Evolutionary conservation across 2,329 filamentous ascomycete species (phyloP).

Genomic region (Talaromyces rugulosus): DNA sequence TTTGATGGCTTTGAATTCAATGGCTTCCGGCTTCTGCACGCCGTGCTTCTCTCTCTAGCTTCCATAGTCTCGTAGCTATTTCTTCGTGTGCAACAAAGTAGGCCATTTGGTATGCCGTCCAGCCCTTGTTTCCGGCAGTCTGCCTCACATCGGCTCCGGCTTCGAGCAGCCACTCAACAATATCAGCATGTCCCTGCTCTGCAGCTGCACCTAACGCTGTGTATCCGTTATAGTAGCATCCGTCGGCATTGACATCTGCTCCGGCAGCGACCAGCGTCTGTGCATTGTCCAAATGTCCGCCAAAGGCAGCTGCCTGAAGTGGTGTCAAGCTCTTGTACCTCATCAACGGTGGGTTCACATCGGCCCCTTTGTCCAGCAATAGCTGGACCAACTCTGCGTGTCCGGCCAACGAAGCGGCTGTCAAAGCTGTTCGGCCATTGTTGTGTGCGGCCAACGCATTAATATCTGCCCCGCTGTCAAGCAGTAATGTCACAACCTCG

Average conservation of each 20-base stretch:
- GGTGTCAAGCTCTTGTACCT: slow-evolving; percentile 11
- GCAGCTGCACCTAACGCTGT: slow-evolving; percentile 15
- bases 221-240: slow-evolving; percentile 12
- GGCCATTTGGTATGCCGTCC: slow-evolving; percentile 11
- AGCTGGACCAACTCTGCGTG: slow-evolving; percentile 15
- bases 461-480: slow-evolving; percentile 18
- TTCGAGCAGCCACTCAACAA: slow-evolving; percentile 14
- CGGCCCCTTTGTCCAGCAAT: slow-evolving; percentile 17
- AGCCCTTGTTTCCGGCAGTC: slow-evolving; percentile 11
- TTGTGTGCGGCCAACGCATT: slow-evolving; percentile 12
- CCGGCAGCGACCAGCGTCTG: slow-evolving; percentile 11
- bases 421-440: slow-evolving; percentile 17
- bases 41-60: slow-evolving; percentile 2
- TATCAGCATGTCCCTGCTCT: slow-evolving; percentile 14
- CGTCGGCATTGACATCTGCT: slow-evolving; percentile 16
- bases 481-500: slow-evolving; percentile 17
- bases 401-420: slow-evolving; percentile 14
- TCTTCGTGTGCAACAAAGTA: slow-evolving; percentile 11
- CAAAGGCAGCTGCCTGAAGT: slow-evolving; percentile 15
- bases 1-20: not conserved
- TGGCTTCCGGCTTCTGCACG: not conserved
- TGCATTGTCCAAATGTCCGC: slow-evolving; percentile 13
- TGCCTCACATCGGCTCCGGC: slow-evolving; percentile 9
- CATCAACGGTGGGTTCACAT: slow-evolving; percentile 15
- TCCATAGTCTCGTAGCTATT: slow-evolving; percentile 7